phyloP scores from a whole-genome alignment of 1,139 yeast genomes.

The Pneumocystis canis region DNA sequence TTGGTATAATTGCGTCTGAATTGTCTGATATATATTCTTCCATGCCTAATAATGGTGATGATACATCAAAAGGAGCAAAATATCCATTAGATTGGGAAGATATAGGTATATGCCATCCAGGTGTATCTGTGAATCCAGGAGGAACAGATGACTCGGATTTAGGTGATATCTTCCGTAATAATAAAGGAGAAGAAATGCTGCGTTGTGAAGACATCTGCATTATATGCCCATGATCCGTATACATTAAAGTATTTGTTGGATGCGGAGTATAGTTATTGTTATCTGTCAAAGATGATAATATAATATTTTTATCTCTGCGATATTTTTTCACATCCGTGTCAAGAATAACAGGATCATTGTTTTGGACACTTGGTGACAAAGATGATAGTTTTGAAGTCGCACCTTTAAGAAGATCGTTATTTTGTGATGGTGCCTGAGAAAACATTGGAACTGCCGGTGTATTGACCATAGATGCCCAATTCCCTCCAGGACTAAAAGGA shows the following conservation, averaged over 20 bases:
- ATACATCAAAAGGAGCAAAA: conserved; percentile 4
- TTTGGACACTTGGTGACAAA: conserved; percentile 20
- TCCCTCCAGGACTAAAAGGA: conserved; percentile 13
- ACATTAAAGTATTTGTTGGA: conserved; percentile 12
- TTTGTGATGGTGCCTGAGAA: conserved; percentile 3
- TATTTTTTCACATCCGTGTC: conserved; percentile 22
- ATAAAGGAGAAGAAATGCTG: conserved; percentile 5
- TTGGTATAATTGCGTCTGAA: background rate
- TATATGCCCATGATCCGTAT: conserved; percentile 13
- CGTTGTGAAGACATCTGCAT: conserved; percentile 8
- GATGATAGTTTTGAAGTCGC: conserved; percentile 29
- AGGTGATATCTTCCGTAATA: background rate
- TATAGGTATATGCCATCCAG: background rate
- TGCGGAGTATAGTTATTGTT: background rate
- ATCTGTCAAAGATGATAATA: conserved; percentile 11
- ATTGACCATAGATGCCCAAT: conserved; percentile 17
- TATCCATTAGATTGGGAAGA: conserved; percentile 1
- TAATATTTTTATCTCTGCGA: conserved; percentile 18
- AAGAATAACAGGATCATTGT: conserved; percentile 11
- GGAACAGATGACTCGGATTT: background rate
- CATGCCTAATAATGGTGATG: conserved; percentile 6
- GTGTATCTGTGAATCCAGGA: background rate
- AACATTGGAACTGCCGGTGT: conserved; percentile 14
- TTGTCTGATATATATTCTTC: conserved; percentile 5
- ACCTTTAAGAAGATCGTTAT: conserved; percentile 15